Evolutionary conservation across 257 asterid species (phyloP).

Genomic region (Fraxinus anomala): DNA sequence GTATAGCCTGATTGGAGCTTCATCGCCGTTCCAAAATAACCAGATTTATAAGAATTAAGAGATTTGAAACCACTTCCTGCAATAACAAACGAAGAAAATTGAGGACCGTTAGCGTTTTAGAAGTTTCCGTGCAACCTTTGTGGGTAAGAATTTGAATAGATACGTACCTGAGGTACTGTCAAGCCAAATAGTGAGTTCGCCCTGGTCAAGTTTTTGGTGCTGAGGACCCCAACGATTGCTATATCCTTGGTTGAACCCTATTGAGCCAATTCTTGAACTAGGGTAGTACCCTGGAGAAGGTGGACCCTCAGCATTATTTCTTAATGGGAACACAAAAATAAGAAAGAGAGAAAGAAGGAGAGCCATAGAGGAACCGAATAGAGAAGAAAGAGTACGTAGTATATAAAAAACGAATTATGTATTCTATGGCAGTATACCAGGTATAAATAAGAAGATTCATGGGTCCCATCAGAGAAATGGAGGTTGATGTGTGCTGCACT

Average conservation of each 20-base stretch:
- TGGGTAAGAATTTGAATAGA: not conserved
- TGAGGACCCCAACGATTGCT: constrained; percentile 85
- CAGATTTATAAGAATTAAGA: constrained; percentile 54
- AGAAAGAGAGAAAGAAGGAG: constrained; percentile 38
- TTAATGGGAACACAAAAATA: constrained; percentile 37
- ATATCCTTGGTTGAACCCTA: constrained; percentile 60
- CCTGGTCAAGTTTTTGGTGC: constrained; percentile 68
- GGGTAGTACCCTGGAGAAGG: constrained; percentile 89
- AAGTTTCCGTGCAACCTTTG: not conserved
- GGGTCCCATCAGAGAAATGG: constrained; percentile 45
- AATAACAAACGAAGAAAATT: not conserved
- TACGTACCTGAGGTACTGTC: constrained; percentile 57
- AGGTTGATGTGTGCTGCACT: constrained; percentile 41
- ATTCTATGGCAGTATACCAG: constrained; percentile 3
- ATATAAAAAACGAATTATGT: not conserved
- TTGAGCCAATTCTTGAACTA: constrained; percentile 49
- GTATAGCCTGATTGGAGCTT: constrained; percentile 91
- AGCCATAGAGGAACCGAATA: constrained; percentile 42
- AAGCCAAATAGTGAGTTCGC: constrained; percentile 68
- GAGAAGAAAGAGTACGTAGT: constrained; percentile 16
- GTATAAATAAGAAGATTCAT: constrained; percentile 48
- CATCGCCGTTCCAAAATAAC: constrained; percentile 68
- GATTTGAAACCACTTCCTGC: constrained; percentile 93
- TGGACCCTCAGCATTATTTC: constrained; percentile 62
- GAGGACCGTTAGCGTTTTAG: not conserved